phyloP scores from a whole-genome alignment of 31 red algal species.

The Endocladia muricata region DNA sequence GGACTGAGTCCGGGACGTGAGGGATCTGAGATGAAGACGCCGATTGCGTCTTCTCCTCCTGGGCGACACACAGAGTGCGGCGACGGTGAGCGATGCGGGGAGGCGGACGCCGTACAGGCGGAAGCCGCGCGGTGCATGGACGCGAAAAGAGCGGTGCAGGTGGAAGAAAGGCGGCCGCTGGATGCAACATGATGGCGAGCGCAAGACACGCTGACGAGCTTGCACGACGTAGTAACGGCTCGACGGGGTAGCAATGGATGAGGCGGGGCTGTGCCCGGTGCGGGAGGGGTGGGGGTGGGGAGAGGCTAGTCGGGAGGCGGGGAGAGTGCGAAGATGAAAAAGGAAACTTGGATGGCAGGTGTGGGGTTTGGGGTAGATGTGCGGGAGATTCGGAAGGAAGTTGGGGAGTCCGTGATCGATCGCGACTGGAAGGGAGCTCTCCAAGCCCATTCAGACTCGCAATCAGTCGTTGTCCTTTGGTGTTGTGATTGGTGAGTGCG shows the following conservation, averaged over 20 bases:
- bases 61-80: conserved; percentile 8
- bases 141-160: not conserved
- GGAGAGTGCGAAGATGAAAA: not conserved
- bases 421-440: not conserved
- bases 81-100: not conserved
- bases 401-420: not conserved
- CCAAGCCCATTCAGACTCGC: too few species aligned
- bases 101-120: not conserved
- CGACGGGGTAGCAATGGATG: not conserved
- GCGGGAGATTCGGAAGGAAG: not conserved
- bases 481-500: too few species aligned
- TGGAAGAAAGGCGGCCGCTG: conserved; percentile 22
- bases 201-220: too few species aligned
- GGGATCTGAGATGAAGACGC: conserved; percentile 5
- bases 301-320: not conserved
- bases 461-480: too few species aligned
- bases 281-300: not conserved
- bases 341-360: not conserved
- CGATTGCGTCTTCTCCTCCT: not conserved
- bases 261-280: not conserved
- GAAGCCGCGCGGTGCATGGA: not conserved
- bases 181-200: conserved; percentile 5
- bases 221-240: not conserved
- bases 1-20: conserved; percentile 13
- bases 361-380: not conserved